These are phyloP conservation scores for Vigna trinervia DNA, from an alignment of 306 rosid species.

Conservation along the genomic window DNA sequence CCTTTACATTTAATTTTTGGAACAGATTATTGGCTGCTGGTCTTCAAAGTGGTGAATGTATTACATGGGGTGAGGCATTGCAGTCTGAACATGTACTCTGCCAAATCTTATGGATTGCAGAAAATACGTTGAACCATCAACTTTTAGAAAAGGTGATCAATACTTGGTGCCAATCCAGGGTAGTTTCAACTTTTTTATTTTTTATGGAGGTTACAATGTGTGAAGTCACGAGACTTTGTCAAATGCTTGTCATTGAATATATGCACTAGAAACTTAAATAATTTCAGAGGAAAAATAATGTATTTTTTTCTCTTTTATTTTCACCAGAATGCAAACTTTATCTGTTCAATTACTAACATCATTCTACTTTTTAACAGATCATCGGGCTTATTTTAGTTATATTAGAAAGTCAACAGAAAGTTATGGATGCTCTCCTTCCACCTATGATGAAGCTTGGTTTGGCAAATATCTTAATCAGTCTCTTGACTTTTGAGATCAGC, in stretches of 20 bases:
- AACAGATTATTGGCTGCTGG: constrained; percentile 72
- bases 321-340: constrained; percentile 27
- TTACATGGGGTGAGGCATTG: constrained; percentile 73
- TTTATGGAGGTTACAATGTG: neutral
- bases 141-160: constrained; percentile 85
- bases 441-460: constrained; percentile 83
- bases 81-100: constrained; percentile 63
- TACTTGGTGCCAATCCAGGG: neutral
- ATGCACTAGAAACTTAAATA: constrained; percentile 19
- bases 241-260: constrained; percentile 27
- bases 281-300: constrained; percentile 4
- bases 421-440: constrained; percentile 65
- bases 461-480: constrained; percentile 67
- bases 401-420: constrained; percentile 67
- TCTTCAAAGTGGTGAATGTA: constrained; percentile 69
- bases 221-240: constrained; percentile 27
- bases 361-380: constrained; percentile 63
- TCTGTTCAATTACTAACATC: constrained; percentile 41
- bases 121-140: constrained; percentile 78
- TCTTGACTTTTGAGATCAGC: constrained; percentile 72
- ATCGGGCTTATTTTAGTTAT: constrained; percentile 74
- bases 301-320: constrained; percentile 30
- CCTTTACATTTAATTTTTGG: constrained; percentile 36
- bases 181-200: constrained; percentile 24
- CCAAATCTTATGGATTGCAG: constrained; percentile 82